phyloP scores from a whole-genome alignment of 371 early-diverging fungal species.

The Fennellomyces sp. region DNA sequence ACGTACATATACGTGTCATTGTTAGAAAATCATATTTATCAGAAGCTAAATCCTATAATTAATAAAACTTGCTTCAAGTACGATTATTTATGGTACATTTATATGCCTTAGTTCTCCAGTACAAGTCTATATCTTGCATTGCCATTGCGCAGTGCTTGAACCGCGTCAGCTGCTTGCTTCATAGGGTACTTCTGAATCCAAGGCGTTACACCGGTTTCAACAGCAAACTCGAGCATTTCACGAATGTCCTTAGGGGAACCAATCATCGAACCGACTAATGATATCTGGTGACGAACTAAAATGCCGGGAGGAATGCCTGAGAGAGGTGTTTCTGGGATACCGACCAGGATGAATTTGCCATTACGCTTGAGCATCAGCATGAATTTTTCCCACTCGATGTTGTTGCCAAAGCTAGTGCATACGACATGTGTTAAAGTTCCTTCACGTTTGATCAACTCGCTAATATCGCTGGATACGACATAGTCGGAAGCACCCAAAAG shows the following conservation, averaged over 20 bases:
- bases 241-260: conserved; percentile 56
- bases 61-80: too few relatives aligned
- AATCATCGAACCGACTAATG: conserved; percentile 68
- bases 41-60: too few relatives aligned
- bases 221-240: conserved; percentile 76
- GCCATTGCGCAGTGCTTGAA: conserved; percentile 60
- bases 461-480: conserved; percentile 19
- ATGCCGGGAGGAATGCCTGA: conserved; percentile 25
- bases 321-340: conserved; percentile 57
- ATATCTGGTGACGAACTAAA: conserved; percentile 41
- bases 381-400: conserved; percentile 26
- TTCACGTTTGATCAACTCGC: conserved; percentile 7
- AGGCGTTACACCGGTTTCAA: conserved; percentile 60
- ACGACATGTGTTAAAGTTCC: conserved; percentile 15
- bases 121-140: conserved; percentile 71
- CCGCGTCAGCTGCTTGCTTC: conserved; percentile 58
- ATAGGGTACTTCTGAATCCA: conserved; percentile 68
- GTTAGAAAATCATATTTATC: too few relatives aligned
- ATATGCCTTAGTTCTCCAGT: too few relatives aligned
- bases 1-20: too few relatives aligned
- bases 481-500: conserved; percentile 36
- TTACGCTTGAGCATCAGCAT: conserved; percentile 50
- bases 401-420: too few relatives aligned
- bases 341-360: conserved; percentile 60
- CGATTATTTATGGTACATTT: too few relatives aligned